These are phyloP conservation scores for Hanseniaspora uvarum DNA, from an alignment of 1,139 yeast species.

Conservation along the genomic window DNA sequence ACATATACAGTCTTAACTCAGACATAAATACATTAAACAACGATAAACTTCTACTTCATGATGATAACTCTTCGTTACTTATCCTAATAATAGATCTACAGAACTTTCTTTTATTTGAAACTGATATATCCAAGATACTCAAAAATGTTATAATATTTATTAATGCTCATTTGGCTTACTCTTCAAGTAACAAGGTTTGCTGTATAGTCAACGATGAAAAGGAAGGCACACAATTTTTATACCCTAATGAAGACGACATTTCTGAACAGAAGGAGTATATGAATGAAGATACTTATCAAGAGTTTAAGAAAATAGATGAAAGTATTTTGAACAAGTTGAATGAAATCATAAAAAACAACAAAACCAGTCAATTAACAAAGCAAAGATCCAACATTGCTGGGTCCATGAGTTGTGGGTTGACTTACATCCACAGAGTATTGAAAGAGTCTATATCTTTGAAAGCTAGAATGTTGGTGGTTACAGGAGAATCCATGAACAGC, in stretches of 20 bases:
- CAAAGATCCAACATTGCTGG: slow-evolving; percentile 50
- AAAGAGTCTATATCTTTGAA: slow-evolving; percentile 48
- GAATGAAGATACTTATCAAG: slow-evolving; percentile 65
- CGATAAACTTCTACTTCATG: slow-evolving; percentile 10
- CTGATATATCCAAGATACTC: slow-evolving; percentile 22
- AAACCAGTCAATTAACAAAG: slow-evolving; percentile 22
- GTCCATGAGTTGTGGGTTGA: slow-evolving; percentile 55
- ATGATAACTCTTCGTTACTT: slow-evolving; percentile 73
- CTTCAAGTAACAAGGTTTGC: slow-evolving; percentile 66
- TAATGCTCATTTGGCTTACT: slow-evolving; percentile 78
- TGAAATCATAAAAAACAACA: slow-evolving; percentile 34
- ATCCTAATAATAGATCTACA: slow-evolving; percentile 71
- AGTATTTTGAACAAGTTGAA: slow-evolving; percentile 56
- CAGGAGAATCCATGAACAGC: slow-evolving; percentile 40
- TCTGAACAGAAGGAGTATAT: slow-evolving; percentile 25
- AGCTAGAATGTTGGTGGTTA: slow-evolving; percentile 60
- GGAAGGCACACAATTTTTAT: slow-evolving; percentile 57
- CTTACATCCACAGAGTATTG: slow-evolving; percentile 65
- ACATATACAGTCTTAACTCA: slow-evolving; percentile 34
- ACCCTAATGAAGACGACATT: slow-evolving; percentile 39
- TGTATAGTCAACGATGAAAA: slow-evolving; percentile 74
- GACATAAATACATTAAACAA: slow-evolving; percentile 28
- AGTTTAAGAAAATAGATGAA: slow-evolving; percentile 73
- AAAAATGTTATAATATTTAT: slow-evolving; percentile 33
- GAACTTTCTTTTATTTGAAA: slow-evolving; percentile 9